Evolutionary conservation across 176 grass and related monocot genomes (phyloP).

Genomic region (Zizania latifolia): DNA sequence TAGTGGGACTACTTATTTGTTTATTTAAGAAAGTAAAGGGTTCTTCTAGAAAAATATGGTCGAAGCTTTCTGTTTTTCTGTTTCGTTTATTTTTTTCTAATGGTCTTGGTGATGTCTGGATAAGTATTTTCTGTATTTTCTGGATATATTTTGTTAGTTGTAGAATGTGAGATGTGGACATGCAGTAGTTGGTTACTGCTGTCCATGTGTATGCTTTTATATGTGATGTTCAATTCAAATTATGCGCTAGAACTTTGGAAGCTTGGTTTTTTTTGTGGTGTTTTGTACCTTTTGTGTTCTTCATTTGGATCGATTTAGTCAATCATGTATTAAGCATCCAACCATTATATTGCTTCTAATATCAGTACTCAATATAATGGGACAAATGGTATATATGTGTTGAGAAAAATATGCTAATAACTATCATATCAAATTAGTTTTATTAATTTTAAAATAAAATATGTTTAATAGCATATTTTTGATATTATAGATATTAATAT

Average conservation of each 20-base stretch:
- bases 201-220: neutral
- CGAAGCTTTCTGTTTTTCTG: neutral
- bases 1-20: neutral
- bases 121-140: conserved; percentile 9
- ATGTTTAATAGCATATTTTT: too few relatives aligned
- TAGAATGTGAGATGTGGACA: conserved; percentile 6
- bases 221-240: neutral
- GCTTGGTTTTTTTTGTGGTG: neutral
- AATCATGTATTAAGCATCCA: neutral
- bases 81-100: neutral
- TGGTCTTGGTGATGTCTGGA: conserved; percentile 23
- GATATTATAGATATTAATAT: too few relatives aligned
- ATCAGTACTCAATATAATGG: neutral
- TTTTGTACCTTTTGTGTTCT: neutral
- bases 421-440: too few relatives aligned
- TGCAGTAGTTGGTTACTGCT: neutral
- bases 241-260: neutral
- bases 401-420: too few relatives aligned
- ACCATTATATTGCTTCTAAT: neutral
- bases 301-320: neutral
- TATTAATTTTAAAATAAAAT: too few relatives aligned
- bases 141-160: conserved; percentile 13
- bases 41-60: neutral
- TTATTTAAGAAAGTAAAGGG: neutral
- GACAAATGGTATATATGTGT: neutral